Conservation (phyloP, 2,329 filamentous ascomycete genomes). For the Colletotrichum navitas region DNA sequence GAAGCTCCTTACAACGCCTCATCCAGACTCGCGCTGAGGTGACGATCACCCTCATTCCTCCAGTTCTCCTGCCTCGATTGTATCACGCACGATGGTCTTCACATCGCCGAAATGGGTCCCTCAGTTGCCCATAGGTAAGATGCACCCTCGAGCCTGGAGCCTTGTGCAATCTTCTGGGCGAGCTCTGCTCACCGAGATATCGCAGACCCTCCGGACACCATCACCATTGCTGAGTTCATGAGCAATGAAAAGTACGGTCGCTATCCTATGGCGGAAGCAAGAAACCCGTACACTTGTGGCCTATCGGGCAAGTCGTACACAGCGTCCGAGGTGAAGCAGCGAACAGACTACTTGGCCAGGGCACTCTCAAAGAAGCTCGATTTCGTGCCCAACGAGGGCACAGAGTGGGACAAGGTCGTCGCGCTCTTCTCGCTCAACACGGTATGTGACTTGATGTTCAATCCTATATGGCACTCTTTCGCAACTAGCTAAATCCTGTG, state of each 20-base stretch:
- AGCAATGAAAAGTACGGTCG: constrained; percentile 79
- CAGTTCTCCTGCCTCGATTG: background rate
- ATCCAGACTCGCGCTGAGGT: background rate
- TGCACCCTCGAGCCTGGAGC: background rate
- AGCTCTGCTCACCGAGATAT: constrained; percentile 20
- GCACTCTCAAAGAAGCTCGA: constrained; percentile 78
- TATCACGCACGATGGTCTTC: constrained; percentile 63
- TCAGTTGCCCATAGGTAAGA: constrained; percentile 66
- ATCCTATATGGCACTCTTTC: background rate
- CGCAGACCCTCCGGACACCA: constrained; percentile 75
- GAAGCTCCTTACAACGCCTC: background rate
- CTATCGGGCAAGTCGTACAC: constrained; percentile 77
- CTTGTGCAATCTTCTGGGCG: constrained; percentile 7
- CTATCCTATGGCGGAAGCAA: constrained; percentile 70
- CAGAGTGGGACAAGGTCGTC: constrained; percentile 86
- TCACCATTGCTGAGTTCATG: constrained; percentile 83
- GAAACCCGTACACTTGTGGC: constrained; percentile 82
- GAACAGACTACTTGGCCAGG: constrained; percentile 76
- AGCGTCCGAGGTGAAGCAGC: constrained; percentile 71
- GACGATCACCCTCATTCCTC: background rate
- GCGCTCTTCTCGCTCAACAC: constrained; percentile 85
- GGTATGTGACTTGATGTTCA: constrained; percentile 57
- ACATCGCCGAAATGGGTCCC: constrained; percentile 72
- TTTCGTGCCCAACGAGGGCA: constrained; percentile 76
- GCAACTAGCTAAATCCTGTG: background rate